Base-by-base conservation (phyloP, 495 filamentous ascomycete species). In the Penicillium bialowiezense region DNA sequence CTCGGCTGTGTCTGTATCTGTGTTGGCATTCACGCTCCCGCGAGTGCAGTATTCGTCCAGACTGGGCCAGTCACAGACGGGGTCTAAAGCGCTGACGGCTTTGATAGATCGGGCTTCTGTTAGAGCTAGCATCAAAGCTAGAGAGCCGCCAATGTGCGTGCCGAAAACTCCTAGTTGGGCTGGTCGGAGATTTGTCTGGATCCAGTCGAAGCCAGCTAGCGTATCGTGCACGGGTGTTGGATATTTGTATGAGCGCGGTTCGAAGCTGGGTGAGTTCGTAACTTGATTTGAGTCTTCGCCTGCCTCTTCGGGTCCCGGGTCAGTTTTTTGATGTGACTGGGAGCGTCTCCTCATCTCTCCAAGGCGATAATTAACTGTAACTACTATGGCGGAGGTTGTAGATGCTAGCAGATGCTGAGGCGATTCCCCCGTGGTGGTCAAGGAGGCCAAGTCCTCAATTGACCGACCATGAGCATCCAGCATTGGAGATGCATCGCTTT, bases 121-220 rank as follows among this genome's bases (percentile, higher is more conserved):
- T 35, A 85, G 59, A 0, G 79, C 75, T 10, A 85, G 69, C 76
- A 80, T 83, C 2, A 75, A 63, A 2, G 81, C 80, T 24, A 84
- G 62, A 0, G 74, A 74, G 12, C 79, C 81, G 7, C 81, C 81
- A 15, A 80, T 58, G 41, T 81, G 72, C 23, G 77, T 72, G 26
- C 81, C 81, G 45, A 70, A 70, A 15, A 84, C 64, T 24, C 69
- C 71, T 1, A 84, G 47, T 6, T 64, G 60, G 1, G 58, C 46
- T 5, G 65, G 65, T 20, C 55, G 40, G 24, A 74, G 60, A 14
- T 55, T 50, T 1, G 56, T 43, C 29, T 63, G 55, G 28, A 73
- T 62, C 68, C 70, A 74, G 54, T 73, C 70, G 39, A 74, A 60
- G 7, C 62, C 70, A 6, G 56, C 52, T 6, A 73, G 58, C 2